These are phyloP conservation scores for Ophiocordyceps camponoti-saundersi DNA, from an alignment of 2,329 filamentous ascomycete genomes.

Conservation along the genomic window DNA sequence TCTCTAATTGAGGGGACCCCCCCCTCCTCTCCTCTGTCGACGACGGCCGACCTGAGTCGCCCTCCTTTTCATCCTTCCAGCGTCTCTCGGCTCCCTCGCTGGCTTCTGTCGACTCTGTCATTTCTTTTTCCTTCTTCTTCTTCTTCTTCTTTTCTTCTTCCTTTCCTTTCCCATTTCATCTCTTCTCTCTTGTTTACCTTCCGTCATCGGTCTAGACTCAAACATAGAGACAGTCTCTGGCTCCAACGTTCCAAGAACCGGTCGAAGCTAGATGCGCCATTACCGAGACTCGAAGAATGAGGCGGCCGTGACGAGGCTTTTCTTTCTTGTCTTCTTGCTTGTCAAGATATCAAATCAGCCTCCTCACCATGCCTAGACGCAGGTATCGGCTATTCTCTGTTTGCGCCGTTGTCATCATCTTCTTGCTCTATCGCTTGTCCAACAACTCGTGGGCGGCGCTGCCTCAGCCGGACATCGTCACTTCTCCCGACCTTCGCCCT, in stretches of 20 bases:
- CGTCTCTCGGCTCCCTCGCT: not conserved
- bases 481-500: not conserved
- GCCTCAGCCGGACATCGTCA: constrained; percentile 1
- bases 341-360: not conserved
- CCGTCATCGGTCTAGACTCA: not conserved
- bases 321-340: not conserved
- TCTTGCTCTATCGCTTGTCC: constrained; percentile 34
- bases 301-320: not conserved
- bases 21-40: not conserved
- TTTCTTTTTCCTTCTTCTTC: not conserved
- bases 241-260: not conserved
- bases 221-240: not conserved
- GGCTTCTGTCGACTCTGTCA: not conserved
- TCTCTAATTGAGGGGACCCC: too few relatives aligned
- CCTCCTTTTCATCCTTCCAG: not conserved
- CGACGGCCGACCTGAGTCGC: not conserved
- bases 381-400: constrained; percentile 44
- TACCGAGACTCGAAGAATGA: not conserved
- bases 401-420: constrained; percentile 34
- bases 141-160: not conserved
- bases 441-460: constrained; percentile 22
- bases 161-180: not conserved
- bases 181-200: not conserved
- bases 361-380: constrained; percentile 36
- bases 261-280: not conserved